Evolutionary conservation across 1,284 basidiomycete genomes (phyloP), one percentile per base, ranked within the genome.

Genomic region (Testicularia cyperi): DNA sequence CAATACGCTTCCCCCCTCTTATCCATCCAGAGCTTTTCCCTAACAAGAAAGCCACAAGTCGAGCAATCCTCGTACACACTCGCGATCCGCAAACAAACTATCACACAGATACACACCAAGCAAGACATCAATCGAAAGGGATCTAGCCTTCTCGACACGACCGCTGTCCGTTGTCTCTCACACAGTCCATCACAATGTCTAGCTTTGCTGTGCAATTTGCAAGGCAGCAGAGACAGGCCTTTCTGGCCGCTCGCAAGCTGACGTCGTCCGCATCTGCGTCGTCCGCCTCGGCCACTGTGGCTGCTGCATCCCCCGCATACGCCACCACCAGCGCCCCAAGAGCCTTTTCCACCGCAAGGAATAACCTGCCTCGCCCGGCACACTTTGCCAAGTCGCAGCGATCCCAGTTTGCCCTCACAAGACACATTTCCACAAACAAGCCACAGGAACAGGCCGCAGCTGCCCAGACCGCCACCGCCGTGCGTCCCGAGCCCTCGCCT

Each of bases 401-500:
- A 29, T 40, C 44, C 9, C 44, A 62, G 31, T 38, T 56, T 14
- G 58, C 53, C 15, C 53, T 63, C 45, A 37, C 54, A 47, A 64
- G 64, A 49, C 44, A 56, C 33, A 67, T 67, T 9, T 58, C 58
- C 33, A 64, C 64, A 27, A 60, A 67, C 37, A 43, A 52, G 42
- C 51, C 64, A 28, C 54, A 55, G 32, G 38, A 55, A 38, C 64
- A 66, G 43, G 64, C 58, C 21, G 57, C 64, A 8, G 56, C 57
- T 15, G 49, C 48, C 28, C 54, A 63, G 35, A 40, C 64, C 14
- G 26, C 54, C 3, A 41, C 57, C 23, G 29, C 39, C 22, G 58
- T 56, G 12, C 60, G 70, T 18, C 72, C 71, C 4, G 65, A 68
- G 36, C 71, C 70, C 8, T 63, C 67, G 26, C 70, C 72, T 8